A percentile compares a stretch with the other conserved stretches of the same genome.
These are phyloP conservation scores for Grosmannia serpens DNA, from an alignment of 2,329 filamentous ascomycete genomes.

Conservation along the genomic window DNA sequence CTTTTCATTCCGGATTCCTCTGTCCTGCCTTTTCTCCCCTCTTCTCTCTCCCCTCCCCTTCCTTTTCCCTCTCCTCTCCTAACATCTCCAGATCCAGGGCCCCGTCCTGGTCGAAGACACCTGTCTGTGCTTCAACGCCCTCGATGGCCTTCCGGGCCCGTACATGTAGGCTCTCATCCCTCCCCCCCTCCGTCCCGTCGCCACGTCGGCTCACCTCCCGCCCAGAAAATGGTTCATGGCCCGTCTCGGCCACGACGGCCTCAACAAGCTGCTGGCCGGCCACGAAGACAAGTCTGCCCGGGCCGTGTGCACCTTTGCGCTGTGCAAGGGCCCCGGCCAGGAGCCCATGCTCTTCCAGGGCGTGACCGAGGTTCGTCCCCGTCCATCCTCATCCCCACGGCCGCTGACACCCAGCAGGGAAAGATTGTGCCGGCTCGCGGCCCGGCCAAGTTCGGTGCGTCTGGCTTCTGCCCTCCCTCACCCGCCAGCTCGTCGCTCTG, in stretches of 20 bases:
- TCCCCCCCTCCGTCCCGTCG: not conserved
- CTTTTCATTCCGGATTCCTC: too few relatives aligned
- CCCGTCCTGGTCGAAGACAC: conserved; percentile 96
- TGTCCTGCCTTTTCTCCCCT: too few relatives aligned
- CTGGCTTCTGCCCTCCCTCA: not conserved
- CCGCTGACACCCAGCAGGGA: conserved; percentile 29
- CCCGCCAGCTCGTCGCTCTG: not conserved
- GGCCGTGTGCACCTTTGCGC: conserved; percentile 93
- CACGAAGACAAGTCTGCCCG: conserved; percentile 87
- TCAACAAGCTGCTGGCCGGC: conserved; percentile 81
- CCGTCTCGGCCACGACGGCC: conserved; percentile 66
- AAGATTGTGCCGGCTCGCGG: conserved; percentile 80
- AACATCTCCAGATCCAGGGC: conserved; percentile 51
- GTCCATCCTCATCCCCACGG: not conserved
- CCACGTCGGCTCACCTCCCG: not conserved
- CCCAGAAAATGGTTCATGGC: conserved; percentile 87
- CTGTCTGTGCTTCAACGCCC: conserved; percentile 80
- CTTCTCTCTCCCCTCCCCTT: not conserved
- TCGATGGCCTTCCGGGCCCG: conserved; percentile 83
- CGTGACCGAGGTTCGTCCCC: conserved; percentile 52
- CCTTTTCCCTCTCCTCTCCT: not conserved
- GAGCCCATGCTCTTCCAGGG: conserved; percentile 87
- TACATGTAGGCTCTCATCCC: conserved; percentile 55
- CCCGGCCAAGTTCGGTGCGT: conserved; percentile 68
- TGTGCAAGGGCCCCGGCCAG: conserved; percentile 72